Percentiles rank a stretch among this genome's conserved stretches.
Evolutionary conservation across 306 rosid species (phyloP).

Genomic region (Sesbania bispinosa): DNA sequence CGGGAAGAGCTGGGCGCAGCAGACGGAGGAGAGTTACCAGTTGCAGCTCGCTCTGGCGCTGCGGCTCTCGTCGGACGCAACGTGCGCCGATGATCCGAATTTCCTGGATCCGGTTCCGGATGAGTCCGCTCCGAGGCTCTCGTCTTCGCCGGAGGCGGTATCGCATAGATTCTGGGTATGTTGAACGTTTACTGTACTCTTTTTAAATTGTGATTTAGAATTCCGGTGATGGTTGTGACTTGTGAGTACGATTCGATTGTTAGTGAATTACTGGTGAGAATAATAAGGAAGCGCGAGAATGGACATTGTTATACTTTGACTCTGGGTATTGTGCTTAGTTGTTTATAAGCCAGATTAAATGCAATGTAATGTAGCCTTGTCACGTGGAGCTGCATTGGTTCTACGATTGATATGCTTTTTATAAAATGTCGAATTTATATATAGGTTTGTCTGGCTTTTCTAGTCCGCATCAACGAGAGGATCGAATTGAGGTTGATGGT

Average conservation of each 20-base stretch:
- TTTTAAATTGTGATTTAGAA: background rate
- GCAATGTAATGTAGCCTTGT: background rate
- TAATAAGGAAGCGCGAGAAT: conserved; percentile 5
- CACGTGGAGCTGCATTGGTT: background rate
- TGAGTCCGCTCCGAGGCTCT: conserved; percentile 42
- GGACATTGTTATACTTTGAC: conserved; percentile 2
- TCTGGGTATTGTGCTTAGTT: background rate
- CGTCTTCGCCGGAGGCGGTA: conserved; percentile 53
- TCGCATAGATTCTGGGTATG: conserved; percentile 96
- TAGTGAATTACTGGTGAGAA: background rate
- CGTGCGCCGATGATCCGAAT: conserved; percentile 91
- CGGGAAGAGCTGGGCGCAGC: conserved; percentile 99
- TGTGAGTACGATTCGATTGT: background rate
- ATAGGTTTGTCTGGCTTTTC: background rate
- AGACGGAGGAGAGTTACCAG: conserved; percentile 98
- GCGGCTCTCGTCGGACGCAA: conserved; percentile 79
- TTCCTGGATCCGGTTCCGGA: conserved; percentile 75
- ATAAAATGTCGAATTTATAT: conserved; percentile 9
- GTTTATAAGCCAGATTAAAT: conserved; percentile 2
- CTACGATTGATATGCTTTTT: background rate
- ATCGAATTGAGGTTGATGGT: background rate
- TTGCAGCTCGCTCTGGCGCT: conserved; percentile 88
- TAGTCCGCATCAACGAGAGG: background rate
- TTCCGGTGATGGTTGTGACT: background rate
- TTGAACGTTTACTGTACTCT: background rate